Percentiles rank a stretch among this genome's conserved stretches.
These are phyloP conservation scores for Trypanosoma melophagium DNA, from an alignment of 208 protist genomes.

Conservation along the genomic window DNA sequence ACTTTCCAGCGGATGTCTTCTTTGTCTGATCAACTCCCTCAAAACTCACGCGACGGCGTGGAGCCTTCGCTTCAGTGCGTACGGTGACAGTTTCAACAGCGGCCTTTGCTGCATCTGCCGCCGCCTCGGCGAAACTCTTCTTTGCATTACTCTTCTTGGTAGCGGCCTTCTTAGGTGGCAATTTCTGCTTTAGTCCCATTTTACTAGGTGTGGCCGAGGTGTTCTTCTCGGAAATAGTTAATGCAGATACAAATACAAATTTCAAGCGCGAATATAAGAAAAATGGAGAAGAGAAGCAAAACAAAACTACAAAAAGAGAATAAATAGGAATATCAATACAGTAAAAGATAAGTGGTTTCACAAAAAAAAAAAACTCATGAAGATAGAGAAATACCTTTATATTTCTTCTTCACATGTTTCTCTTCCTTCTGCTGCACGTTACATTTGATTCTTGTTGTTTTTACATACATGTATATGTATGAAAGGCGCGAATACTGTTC, in stretches of 20 bases:
- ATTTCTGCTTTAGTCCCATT: constrained; percentile 10
- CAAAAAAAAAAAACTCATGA: constrained; percentile 4
- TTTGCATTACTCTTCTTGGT: neutral
- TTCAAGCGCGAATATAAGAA: no score
- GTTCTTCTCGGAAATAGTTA: neutral
- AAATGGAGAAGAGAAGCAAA: neutral
- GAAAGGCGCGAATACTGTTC: neutral
- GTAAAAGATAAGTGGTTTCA: neutral
- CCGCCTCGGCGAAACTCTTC: constrained; percentile 15
- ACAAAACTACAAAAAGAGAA: constrained; percentile 1
- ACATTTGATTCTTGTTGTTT: neutral
- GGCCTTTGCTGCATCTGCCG: constrained; percentile 23
- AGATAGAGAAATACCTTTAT: neutral
- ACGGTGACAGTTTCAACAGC: constrained; percentile 29
- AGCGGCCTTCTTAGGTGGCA: neutral
- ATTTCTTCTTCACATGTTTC: neutral
- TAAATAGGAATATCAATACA: constrained; percentile 1
- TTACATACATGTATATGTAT: neutral
- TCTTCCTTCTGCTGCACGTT: neutral
- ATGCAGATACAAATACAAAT: neutral
- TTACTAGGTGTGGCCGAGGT: neutral
- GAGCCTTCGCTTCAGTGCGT: neutral
- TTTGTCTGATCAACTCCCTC: neutral
- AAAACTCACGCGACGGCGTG: constrained; percentile 22
- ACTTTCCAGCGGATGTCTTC: neutral